These are phyloP conservation scores for Xylariaceae sp. DNA, from an alignment of 2,329 filamentous ascomycete genomes.

Conservation along the genomic window DNA sequence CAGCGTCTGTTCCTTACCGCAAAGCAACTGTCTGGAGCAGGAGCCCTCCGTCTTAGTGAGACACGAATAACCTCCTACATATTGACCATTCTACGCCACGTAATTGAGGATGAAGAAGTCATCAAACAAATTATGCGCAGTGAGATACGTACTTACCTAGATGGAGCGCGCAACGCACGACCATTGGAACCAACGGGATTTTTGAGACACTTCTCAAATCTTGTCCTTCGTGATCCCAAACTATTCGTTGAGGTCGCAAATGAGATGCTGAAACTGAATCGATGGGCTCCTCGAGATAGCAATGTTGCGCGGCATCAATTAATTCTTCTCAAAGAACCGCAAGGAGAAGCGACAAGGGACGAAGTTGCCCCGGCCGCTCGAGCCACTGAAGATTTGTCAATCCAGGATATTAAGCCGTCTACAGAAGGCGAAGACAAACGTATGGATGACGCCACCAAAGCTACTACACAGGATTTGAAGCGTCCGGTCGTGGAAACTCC, in stretches of 20 bases:
- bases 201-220: slow-evolving; percentile 70
- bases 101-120: slow-evolving; percentile 89
- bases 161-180: slow-evolving; percentile 50
- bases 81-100: slow-evolving; percentile 83
- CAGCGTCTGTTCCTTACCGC: slow-evolving; percentile 92
- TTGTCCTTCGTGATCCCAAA: slow-evolving; percentile 75
- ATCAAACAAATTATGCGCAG: slow-evolving; percentile 87
- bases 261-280: slow-evolving; percentile 71
- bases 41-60: slow-evolving; percentile 66
- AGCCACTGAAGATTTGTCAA: slow-evolving; percentile 44
- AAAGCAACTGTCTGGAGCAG: slow-evolving; percentile 79
- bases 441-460: slow-evolving; percentile 62
- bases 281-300: slow-evolving; percentile 47
- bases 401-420: slow-evolving; percentile 54
- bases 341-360: slow-evolving; percentile 34
- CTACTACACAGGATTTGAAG: slow-evolving; percentile 60
- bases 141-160: slow-evolving; percentile 78
- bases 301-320: slow-evolving; percentile 33
- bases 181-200: slow-evolving; percentile 68
- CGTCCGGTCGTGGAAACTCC: slow-evolving; percentile 84
- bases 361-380: slow-evolving; percentile 44
- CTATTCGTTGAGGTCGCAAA: slow-evolving; percentile 85
- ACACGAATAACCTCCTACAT: slow-evolving; percentile 57
- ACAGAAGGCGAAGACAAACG: slow-evolving; percentile 58
- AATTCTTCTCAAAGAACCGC: slow-evolving; percentile 42